phyloP scores from a whole-genome alignment of 805 yeast genomes.

The Candida xyloterini region DNA sequence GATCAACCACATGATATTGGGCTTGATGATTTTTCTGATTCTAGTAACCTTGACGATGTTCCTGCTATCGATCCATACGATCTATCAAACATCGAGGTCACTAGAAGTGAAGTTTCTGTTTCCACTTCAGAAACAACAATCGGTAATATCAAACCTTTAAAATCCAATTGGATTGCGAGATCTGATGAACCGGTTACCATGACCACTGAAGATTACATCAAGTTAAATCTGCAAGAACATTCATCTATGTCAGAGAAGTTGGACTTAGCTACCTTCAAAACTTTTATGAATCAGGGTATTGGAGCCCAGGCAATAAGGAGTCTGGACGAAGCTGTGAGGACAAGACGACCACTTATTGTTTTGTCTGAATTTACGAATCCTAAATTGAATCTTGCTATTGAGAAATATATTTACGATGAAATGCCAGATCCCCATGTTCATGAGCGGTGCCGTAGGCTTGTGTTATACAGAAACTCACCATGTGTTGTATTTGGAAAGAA shows the following conservation, averaged over 20 bases:
- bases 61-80: constrained; percentile 20
- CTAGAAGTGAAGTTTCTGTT: constrained; percentile 1
- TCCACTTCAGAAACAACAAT: not conserved
- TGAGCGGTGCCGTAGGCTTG: constrained; percentile 47
- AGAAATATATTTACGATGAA: constrained; percentile 66
- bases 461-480: constrained; percentile 73
- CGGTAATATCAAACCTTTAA: not conserved
- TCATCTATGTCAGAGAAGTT: not conserved
- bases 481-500: constrained; percentile 95
- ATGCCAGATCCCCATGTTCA: constrained; percentile 46
- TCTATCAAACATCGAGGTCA: constrained; percentile 21
- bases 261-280: constrained; percentile 11
- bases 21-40: constrained; percentile 21
- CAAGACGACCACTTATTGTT: constrained; percentile 47
- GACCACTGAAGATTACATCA: constrained; percentile 21
- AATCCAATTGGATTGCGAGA: not conserved
- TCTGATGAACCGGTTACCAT: constrained; percentile 21
- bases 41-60: not conserved
- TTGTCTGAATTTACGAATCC: constrained; percentile 65
- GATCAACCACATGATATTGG: constrained; percentile 25
- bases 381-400: constrained; percentile 73
- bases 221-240: not conserved
- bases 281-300: constrained; percentile 14
- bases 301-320: constrained; percentile 10
- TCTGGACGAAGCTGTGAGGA: constrained; percentile 15